These are phyloP conservation scores for Carex pumila DNA, from an alignment of 176 grass and related monocot genomes.

Conservation along the genomic window DNA sequence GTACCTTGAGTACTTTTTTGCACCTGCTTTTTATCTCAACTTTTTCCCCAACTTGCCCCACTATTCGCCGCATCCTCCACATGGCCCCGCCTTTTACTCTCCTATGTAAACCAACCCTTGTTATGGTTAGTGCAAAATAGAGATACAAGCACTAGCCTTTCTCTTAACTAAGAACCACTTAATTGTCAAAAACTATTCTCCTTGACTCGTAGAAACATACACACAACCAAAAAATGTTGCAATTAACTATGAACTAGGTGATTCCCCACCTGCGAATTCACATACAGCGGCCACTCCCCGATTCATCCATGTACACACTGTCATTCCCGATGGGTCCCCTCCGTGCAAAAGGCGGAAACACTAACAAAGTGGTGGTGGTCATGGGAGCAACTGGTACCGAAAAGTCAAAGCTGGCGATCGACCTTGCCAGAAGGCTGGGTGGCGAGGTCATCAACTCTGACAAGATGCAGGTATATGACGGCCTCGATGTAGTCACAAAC, in stretches of 20 bases:
- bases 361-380: constrained; percentile 69
- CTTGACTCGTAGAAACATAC: background rate
- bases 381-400: constrained; percentile 87
- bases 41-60: background rate
- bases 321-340: background rate
- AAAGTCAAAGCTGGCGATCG: constrained; percentile 74
- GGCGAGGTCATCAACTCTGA: constrained; percentile 84
- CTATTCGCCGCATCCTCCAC: background rate
- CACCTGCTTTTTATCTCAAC: background rate
- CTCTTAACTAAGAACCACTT: background rate
- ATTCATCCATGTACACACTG: background rate
- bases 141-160: background rate
- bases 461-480: constrained; percentile 71
- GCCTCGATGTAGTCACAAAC: constrained; percentile 72
- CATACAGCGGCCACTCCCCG: background rate
- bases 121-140: background rate
- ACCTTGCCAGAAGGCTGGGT: constrained; percentile 47
- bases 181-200: background rate
- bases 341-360: background rate
- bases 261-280: background rate
- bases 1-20: background rate
- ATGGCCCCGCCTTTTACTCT: background rate
- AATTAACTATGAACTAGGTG: background rate
- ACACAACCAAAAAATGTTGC: constrained; percentile 4
- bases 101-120: background rate